A percentile compares a stretch with the other conserved stretches of the same genome.
phyloP scores from a whole-genome alignment of 2,329 filamentous ascomycete genomes.

The Xylariaceae sp. region DNA sequence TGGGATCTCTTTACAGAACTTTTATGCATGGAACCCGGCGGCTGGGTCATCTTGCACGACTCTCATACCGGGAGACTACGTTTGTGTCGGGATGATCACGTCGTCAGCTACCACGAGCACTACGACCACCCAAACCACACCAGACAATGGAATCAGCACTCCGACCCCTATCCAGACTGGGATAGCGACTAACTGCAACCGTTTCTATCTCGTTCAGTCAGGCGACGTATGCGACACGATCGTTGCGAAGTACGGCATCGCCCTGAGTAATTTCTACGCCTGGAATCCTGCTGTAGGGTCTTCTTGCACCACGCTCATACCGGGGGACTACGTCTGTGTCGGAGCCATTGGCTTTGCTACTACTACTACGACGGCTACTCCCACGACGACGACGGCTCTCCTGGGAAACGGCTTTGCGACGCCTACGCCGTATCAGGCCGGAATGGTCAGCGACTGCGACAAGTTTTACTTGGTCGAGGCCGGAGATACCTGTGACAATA shows the following conservation, averaged over 20 bases:
- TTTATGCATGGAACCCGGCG: constrained; percentile 15
- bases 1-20: constrained; percentile 5
- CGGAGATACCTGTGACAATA: constrained; percentile 24
- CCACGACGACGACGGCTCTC: constrained; percentile 1
- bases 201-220: background rate
- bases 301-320: background rate
- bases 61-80: background rate
- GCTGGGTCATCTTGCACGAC: background rate
- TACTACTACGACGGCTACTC: constrained; percentile 1
- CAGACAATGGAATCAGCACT: too few relatives aligned
- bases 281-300: constrained; percentile 5
- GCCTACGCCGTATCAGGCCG: constrained; percentile 5
- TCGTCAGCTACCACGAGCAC: too few relatives aligned
- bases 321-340: constrained; percentile 3
- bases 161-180: too few relatives aligned
- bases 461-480: constrained; percentile 18
- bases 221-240: background rate
- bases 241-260: background rate
- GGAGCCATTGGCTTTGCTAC: background rate
- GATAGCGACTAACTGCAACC: too few relatives aligned
- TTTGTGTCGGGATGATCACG: background rate
- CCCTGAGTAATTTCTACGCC: background rate
- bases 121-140: too few relatives aligned
- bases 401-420: constrained; percentile 12
- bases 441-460: constrained; percentile 17